Evolutionary conservation across 73 alveolate species (phyloP).

Genomic region (Paramecium primaurelia): DNA sequence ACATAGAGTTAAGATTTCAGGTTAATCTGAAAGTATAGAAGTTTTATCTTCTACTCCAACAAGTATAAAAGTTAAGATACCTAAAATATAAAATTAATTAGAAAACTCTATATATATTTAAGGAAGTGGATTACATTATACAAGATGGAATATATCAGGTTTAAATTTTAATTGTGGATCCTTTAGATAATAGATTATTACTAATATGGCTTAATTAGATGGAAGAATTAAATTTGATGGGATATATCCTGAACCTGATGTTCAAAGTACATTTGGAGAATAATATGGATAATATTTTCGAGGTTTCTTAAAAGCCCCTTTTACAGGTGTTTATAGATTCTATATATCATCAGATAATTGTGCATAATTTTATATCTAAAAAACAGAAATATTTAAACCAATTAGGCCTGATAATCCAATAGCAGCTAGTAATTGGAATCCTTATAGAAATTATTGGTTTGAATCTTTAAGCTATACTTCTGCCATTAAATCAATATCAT

Average conservation of each 20-base stretch:
- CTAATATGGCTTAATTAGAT: not conserved
- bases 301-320: conserved; percentile 29
- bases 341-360: conserved; percentile 34
- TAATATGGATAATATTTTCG: conserved; percentile 28
- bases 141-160: not conserved
- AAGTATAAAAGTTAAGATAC: not conserved
- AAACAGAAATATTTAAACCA: not conserved
- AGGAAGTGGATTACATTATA: conserved; percentile 2
- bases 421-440: not conserved
- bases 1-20: not conserved
- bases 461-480: not conserved
- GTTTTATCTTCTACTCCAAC: not conserved
- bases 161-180: not conserved
- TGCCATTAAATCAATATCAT: not conserved
- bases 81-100: not conserved
- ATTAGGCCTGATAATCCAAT: not conserved
- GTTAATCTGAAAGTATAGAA: not conserved
- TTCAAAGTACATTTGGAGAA: not conserved
- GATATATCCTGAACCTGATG: conserved; percentile 17
- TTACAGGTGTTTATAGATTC: conserved; percentile 5
- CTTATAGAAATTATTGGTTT: conserved; percentile 35
- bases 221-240: not conserved
- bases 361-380: not conserved
- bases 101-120: not conserved
- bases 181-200: not conserved